phyloP scores from a whole-genome alignment of 441 rosid species.

The Populus tomentosa region DNA sequence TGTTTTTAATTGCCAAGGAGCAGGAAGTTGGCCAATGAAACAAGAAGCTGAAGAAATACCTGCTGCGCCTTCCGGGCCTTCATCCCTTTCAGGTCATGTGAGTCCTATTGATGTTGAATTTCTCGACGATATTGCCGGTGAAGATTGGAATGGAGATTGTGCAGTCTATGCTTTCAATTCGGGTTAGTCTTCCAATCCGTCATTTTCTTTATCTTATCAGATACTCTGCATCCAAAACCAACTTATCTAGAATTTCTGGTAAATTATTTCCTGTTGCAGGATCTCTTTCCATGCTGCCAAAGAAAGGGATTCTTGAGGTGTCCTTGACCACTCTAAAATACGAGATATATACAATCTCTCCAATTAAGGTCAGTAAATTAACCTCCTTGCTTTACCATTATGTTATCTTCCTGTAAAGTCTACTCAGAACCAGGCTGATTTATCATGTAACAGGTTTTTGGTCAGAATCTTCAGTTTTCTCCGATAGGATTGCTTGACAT shows the following conservation, averaged over 20 bases:
- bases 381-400: background rate
- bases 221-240: slow-evolving; percentile 4
- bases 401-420: background rate
- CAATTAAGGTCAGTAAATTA: slow-evolving; percentile 37
- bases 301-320: slow-evolving; percentile 31
- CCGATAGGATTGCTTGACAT: slow-evolving; percentile 63
- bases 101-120: slow-evolving; percentile 46
- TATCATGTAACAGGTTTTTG: slow-evolving; percentile 30
- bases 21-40: slow-evolving; percentile 57
- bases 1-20: slow-evolving; percentile 77
- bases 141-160: slow-evolving; percentile 47
- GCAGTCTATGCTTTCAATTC: slow-evolving; percentile 46
- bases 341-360: slow-evolving; percentile 48
- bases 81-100: slow-evolving; percentile 31
- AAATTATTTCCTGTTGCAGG: slow-evolving; percentile 23
- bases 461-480: slow-evolving; percentile 40
- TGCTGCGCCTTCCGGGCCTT: slow-evolving; percentile 4
- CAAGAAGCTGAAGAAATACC: slow-evolving; percentile 15
- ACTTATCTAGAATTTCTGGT: background rate
- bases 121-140: slow-evolving; percentile 42
- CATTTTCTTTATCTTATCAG: background rate
- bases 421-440: background rate
- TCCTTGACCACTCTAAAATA: slow-evolving; percentile 36
- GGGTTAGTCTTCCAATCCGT: slow-evolving; percentile 24
- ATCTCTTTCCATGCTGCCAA: slow-evolving; percentile 30